Evolutionary conservation across 495 filamentous ascomycete species (phyloP).

Genomic region (Penicillium cataractarum): DNA sequence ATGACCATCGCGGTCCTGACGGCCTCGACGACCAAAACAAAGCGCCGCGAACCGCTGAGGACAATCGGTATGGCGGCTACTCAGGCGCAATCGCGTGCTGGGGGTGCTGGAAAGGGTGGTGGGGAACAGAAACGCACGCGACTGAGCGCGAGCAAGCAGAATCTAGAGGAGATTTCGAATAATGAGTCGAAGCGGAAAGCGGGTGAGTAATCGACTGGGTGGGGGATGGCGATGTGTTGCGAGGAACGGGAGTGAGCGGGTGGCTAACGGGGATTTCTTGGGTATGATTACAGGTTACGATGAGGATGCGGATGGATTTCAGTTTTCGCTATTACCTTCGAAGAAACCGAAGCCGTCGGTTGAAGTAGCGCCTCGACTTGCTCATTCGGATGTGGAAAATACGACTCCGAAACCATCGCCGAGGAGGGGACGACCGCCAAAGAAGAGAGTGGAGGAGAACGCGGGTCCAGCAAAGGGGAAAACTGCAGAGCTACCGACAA

Average conservation of each 20-base stretch:
- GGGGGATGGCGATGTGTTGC: neutral
- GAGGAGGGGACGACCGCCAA: conserved; percentile 42
- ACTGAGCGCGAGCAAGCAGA: conserved; percentile 46
- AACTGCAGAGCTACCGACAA: conserved; percentile 30
- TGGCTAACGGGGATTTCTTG: conserved; percentile 9
- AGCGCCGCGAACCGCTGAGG: conserved; percentile 50
- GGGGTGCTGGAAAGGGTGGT: conserved; percentile 29
- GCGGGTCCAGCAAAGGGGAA: conserved; percentile 28
- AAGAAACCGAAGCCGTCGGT: conserved; percentile 46
- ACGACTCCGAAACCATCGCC: conserved; percentile 39
- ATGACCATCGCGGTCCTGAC: conserved; percentile 53
- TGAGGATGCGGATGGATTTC: conserved; percentile 59
- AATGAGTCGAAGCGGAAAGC: conserved; percentile 47
- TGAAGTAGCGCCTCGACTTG: conserved; percentile 30
- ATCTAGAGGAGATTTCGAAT: conserved; percentile 33
- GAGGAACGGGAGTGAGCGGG: neutral
- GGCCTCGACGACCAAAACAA: conserved; percentile 43
- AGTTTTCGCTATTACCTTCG: conserved; percentile 52
- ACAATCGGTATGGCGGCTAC: conserved; percentile 49
- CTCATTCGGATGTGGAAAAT: conserved; percentile 34
- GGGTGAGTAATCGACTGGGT: conserved; percentile 38
- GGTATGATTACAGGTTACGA: conserved; percentile 45
- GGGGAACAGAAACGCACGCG: conserved; percentile 43
- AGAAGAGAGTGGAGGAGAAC: conserved; percentile 40
- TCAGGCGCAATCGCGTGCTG: conserved; percentile 48